These are phyloP conservation scores for Lecanoromycetidae sp. DNA, from an alignment of 2,329 filamentous ascomycete genomes.

Conservation along the genomic window DNA sequence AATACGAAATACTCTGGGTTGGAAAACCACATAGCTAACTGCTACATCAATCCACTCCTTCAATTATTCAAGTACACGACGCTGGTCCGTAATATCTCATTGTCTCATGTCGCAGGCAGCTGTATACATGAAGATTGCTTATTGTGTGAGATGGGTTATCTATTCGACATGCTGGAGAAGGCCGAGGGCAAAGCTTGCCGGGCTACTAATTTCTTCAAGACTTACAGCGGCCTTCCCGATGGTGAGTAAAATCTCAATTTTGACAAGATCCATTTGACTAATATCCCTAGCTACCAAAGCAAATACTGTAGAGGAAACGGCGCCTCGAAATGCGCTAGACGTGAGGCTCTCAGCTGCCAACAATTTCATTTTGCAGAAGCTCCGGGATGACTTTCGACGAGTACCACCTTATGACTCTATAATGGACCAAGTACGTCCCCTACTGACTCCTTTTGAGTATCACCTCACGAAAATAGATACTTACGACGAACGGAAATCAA, in stretches of 20 bases:
- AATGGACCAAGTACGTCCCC: slow-evolving; percentile 52
- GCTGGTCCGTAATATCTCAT: slow-evolving; percentile 70
- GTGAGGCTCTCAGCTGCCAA: slow-evolving; percentile 77
- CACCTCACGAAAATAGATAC: neutral
- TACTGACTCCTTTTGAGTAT: neutral
- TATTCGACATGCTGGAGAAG: slow-evolving; percentile 97
- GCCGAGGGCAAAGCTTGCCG: slow-evolving; percentile 89
- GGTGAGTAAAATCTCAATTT: slow-evolving; percentile 33
- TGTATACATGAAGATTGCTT: slow-evolving; percentile 76
- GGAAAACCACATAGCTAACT: slow-evolving; percentile 93
- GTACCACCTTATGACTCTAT: slow-evolving; percentile 49
- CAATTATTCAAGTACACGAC: slow-evolving; percentile 89
- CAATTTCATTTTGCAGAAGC: slow-evolving; percentile 71
- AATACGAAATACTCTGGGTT: slow-evolving; percentile 82
- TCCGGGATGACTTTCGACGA: slow-evolving; percentile 62
- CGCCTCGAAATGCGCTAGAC: slow-evolving; percentile 59
- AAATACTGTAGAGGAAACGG: slow-evolving; percentile 73
- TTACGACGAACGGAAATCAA: slow-evolving; percentile 1
- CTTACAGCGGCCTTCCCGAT: slow-evolving; percentile 71
- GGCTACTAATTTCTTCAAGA: slow-evolving; percentile 86
- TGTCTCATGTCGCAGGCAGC: slow-evolving; percentile 76
- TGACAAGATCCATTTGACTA: neutral
- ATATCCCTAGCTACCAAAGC: slow-evolving; percentile 50
- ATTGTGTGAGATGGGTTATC: slow-evolving; percentile 84
- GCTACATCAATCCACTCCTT: slow-evolving; percentile 83